phyloP scores from a whole-genome alignment of 2,329 filamentous ascomycete genomes.

The Didymella keratinophila region DNA sequence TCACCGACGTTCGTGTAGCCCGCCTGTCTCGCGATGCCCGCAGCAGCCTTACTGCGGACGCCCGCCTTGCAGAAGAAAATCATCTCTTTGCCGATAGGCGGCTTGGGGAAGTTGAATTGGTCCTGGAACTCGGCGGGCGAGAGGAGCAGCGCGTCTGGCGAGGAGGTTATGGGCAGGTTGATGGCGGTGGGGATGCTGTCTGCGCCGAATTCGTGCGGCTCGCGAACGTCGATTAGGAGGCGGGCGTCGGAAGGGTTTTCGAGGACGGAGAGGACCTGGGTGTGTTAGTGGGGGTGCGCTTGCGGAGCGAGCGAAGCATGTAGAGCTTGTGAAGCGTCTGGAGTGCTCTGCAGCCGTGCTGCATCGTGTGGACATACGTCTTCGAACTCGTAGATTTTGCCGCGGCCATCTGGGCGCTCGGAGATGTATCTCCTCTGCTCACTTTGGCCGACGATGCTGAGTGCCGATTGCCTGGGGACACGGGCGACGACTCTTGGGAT shows the following conservation, averaged over 20 bases:
- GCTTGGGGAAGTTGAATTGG: conserved; percentile 71
- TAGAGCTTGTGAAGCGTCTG: no score
- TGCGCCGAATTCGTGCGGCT: conserved; percentile 69
- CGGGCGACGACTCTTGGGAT: neutral
- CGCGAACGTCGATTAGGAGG: conserved; percentile 69
- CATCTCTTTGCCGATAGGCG: conserved; percentile 34
- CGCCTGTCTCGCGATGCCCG: conserved; percentile 75
- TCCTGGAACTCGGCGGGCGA: conserved; percentile 80
- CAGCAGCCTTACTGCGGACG: conserved; percentile 80
- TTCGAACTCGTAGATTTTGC: conserved; percentile 53
- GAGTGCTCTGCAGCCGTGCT: neutral
- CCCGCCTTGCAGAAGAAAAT: conserved; percentile 95
- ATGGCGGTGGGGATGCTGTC: conserved; percentile 79
- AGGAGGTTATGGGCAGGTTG: conserved; percentile 80
- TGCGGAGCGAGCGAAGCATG: neutral
- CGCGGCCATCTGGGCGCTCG: conserved; percentile 44
- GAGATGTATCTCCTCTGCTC: conserved; percentile 14
- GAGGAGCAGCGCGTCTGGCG: conserved; percentile 82
- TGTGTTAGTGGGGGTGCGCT: neutral
- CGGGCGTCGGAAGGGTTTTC: conserved; percentile 36
- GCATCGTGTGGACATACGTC: conserved; percentile 36
- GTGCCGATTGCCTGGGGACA: neutral
- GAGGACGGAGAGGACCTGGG: conserved; percentile 47
- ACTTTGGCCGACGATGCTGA: conserved; percentile 6
- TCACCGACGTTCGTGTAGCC: conserved; percentile 79